Conservation (phyloP, 805 yeast genomes). For the Candida succiphila region DNA sequence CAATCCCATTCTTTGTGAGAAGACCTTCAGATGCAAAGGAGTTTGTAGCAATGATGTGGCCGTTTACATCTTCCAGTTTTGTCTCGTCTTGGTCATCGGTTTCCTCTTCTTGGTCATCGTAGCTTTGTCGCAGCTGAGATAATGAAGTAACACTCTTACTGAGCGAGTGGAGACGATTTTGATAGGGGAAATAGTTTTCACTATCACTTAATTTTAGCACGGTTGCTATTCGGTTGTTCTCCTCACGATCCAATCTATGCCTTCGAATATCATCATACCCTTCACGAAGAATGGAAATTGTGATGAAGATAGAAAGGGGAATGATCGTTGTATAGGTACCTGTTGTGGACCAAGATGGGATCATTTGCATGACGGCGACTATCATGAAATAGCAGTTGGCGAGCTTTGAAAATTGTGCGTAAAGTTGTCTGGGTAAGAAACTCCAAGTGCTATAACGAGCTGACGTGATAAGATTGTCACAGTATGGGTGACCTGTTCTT, state of each 20-base stretch:
- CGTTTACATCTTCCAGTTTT: conserved; percentile 6
- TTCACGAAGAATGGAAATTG: conserved; percentile 84
- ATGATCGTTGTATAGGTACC: conserved; percentile 92
- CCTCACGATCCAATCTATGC: conserved; percentile 76
- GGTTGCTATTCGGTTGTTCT: conserved; percentile 49
- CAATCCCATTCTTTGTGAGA: conserved; percentile 9
- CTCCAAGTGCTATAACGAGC: conserved; percentile 75
- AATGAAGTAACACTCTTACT: conserved; percentile 19
- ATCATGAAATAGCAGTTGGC: conserved; percentile 88
- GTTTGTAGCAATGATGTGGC: conserved; percentile 7
- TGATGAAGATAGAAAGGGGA: conserved; percentile 77
- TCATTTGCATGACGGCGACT: conserved; percentile 89
- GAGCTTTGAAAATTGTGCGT: conserved; percentile 85
- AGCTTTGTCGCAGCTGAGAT: conserved; percentile 15
- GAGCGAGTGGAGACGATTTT: conserved; percentile 2
- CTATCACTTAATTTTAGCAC: conserved; percentile 22
- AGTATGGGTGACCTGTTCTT: conserved; percentile 51
- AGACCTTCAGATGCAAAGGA: conserved; percentile 14
- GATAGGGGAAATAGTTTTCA: background rate
- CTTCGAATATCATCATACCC: conserved; percentile 90
- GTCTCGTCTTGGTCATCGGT: conserved; percentile 8
- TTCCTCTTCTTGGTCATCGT: conserved; percentile 1
- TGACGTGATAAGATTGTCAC: conserved; percentile 67
- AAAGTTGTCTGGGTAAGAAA: conserved; percentile 79
- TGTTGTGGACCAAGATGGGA: conserved; percentile 96